Conservation (phyloP, 768 basidiomycete genomes). For the Boletus eberwhitei region DNA sequence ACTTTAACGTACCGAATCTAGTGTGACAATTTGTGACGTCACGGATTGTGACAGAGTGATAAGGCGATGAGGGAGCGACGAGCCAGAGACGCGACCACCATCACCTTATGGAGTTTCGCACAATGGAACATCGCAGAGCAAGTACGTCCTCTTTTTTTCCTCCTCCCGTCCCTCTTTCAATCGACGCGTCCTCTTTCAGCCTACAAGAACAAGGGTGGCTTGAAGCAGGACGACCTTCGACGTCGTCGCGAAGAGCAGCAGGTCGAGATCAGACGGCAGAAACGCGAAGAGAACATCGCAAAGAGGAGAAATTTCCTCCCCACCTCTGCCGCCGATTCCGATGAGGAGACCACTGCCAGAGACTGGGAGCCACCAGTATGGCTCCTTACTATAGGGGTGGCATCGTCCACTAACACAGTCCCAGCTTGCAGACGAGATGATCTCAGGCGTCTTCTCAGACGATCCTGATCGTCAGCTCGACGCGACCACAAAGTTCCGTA, state of each 20-base stretch:
- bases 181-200: slow-evolving; percentile 51
- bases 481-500: slow-evolving; percentile 97
- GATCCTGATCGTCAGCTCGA: slow-evolving; percentile 91
- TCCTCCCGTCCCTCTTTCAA: slow-evolving; percentile 10
- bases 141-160: slow-evolving; percentile 41
- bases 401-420: slow-evolving; percentile 10
- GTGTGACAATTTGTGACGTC: slow-evolving; percentile 17
- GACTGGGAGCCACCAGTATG: slow-evolving; percentile 75
- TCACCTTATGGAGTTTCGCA: slow-evolving; percentile 54
- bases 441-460: slow-evolving; percentile 87
- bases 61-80: slow-evolving; percentile 14
- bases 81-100: slow-evolving; percentile 7
- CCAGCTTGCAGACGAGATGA: slow-evolving; percentile 88
- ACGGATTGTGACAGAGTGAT: slow-evolving; percentile 27
- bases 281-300: slow-evolving; percentile 97
- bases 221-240: slow-evolving; percentile 91
- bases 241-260: slow-evolving; percentile 97
- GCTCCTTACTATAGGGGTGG: slow-evolving; percentile 9
- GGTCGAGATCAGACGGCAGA: slow-evolving; percentile 97
- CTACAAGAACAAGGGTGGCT: slow-evolving; percentile 87
- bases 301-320: slow-evolving; percentile 95
- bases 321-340: slow-evolving; percentile 72
- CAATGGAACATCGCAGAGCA: slow-evolving; percentile 71
- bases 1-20: background rate
- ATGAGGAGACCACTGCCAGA: slow-evolving; percentile 77